A percentile compares a stretch with the other conserved stretches of the same genome.
Evolutionary conservation across 2,329 filamentous ascomycete genomes (phyloP).

Genomic region (Fusarium annulatum): DNA sequence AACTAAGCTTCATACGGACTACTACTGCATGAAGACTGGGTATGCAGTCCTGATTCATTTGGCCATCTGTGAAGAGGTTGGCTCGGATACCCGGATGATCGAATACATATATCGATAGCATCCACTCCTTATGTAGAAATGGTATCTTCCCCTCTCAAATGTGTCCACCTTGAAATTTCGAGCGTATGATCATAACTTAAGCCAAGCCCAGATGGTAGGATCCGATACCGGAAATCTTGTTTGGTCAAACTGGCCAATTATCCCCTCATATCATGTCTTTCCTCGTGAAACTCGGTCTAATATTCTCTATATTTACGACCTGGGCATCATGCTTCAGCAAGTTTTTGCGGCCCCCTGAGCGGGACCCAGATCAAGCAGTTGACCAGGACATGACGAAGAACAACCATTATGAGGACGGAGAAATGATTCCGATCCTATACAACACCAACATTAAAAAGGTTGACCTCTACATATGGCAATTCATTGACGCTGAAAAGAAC

Average conservation of each 20-base stretch:
- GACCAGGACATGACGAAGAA: not conserved
- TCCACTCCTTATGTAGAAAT: not conserved
- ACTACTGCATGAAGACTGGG: not conserved
- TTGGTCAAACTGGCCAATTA: not conserved
- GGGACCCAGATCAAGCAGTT: not conserved
- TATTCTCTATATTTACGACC: not conserved
- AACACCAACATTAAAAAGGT: not conserved
- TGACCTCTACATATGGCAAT: not conserved
- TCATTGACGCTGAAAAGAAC: not conserved
- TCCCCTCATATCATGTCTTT: not conserved
- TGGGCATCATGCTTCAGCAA: slow-evolving; percentile 1
- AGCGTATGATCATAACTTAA: not conserved
- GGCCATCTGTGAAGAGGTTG: not conserved
- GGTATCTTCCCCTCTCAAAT: not conserved
- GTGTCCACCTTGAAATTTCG: not conserved
- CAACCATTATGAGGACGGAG: not conserved
- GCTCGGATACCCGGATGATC: not conserved
- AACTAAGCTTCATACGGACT: not conserved
- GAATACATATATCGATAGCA: not conserved
- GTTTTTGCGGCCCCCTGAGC: not conserved
- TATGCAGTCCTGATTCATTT: not conserved
- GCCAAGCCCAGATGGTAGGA: not conserved
- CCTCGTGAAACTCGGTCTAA: not conserved
- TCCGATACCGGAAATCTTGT: not conserved
- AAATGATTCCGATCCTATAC: not conserved